Percentiles rank a stretch among this genome's conserved stretches.
Conservation (phyloP, 2,329 filamentous ascomycete species). For the Cladobotryum protrusum region DNA sequence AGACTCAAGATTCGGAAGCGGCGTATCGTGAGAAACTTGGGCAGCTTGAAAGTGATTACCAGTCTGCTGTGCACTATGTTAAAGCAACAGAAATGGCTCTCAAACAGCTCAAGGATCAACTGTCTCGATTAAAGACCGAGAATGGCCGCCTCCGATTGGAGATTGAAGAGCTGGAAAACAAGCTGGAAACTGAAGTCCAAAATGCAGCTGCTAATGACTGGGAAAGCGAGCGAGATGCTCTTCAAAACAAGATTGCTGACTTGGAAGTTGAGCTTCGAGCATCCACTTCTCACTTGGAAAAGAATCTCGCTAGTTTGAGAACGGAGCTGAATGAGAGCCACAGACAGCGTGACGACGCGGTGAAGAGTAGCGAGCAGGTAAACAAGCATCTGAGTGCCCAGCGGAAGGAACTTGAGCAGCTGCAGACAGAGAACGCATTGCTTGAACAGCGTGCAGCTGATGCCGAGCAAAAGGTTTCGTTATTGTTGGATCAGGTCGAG, state of each 20-base stretch:
- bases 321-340: constrained; percentile 61
- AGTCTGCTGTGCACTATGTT: constrained; percentile 95
- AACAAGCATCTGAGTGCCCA: constrained; percentile 52
- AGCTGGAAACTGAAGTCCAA: constrained; percentile 31
- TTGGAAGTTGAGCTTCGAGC: constrained; percentile 63
- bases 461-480: constrained; percentile 86
- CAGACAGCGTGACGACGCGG: constrained; percentile 63
- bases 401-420: constrained; percentile 66
- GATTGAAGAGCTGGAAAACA: constrained; percentile 61
- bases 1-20: constrained; percentile 80
- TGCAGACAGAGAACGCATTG: constrained; percentile 73
- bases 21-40: constrained; percentile 89
- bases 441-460: constrained; percentile 82
- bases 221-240: constrained; percentile 64
- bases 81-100: constrained; percentile 99
- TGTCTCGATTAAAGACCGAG: constrained; percentile 84
- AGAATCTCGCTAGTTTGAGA: constrained; percentile 61
- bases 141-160: constrained; percentile 79
- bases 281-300: constrained; percentile 63
- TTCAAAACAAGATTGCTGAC: constrained; percentile 62
- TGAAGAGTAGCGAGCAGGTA: constrained; percentile 47
- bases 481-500: constrained; percentile 91
- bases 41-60: constrained; percentile 94
- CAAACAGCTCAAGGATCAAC: constrained; percentile 94
- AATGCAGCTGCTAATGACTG: constrained; percentile 51